A percentile compares a stretch with the other conserved stretches of the same genome.
phyloP scores from a whole-genome alignment of 2,329 filamentous ascomycete genomes.

The Phyllosticta citribraziliensis region DNA sequence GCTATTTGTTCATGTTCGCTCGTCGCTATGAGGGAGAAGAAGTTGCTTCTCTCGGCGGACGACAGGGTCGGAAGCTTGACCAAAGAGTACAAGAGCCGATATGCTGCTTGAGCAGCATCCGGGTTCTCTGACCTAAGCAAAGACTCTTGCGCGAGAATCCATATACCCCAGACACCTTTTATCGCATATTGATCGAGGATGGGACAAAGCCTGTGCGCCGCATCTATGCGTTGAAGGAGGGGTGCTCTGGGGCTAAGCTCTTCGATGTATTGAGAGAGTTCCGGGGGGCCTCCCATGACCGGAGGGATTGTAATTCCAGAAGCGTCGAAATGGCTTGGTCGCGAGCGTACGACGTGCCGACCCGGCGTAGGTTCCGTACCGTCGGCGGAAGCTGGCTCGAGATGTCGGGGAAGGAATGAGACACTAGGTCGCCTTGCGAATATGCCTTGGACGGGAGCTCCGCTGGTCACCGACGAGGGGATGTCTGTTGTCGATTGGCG shows the following conservation, averaged over 20 bases:
- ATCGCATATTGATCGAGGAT: constrained; percentile 27
- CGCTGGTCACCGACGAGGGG: constrained; percentile 1
- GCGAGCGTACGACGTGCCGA: constrained; percentile 2
- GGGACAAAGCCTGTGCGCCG: constrained; percentile 23
- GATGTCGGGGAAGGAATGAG: constrained; percentile 2
- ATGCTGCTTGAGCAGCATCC: constrained; percentile 24
- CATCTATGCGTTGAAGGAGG: constrained; percentile 21
- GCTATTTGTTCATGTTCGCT: constrained; percentile 22
- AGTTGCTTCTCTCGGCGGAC: constrained; percentile 26
- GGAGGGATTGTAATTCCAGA: constrained; percentile 6
- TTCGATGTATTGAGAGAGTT: constrained; percentile 23
- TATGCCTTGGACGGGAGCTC: constrained; percentile 5
- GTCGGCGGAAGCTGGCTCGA: constrained; percentile 1
- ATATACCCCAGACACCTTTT: constrained; percentile 27
- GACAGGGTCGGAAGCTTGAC: constrained; percentile 24
- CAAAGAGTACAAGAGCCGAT: constrained; percentile 25
- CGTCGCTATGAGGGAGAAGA: constrained; percentile 27
- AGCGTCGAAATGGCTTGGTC: constrained; percentile 2
- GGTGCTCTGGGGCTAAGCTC: constrained; percentile 19
- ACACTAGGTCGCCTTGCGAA: constrained; percentile 6
- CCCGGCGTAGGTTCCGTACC: neutral
- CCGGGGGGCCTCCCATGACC: constrained; percentile 26
- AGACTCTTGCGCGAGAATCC: constrained; percentile 28
- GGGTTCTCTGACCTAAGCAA: constrained; percentile 24
- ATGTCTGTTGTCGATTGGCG: neutral